Evolutionary conservation across 352 stramenopile genomes (phyloP).

Genomic region (Phytopythium mirpurense): DNA sequence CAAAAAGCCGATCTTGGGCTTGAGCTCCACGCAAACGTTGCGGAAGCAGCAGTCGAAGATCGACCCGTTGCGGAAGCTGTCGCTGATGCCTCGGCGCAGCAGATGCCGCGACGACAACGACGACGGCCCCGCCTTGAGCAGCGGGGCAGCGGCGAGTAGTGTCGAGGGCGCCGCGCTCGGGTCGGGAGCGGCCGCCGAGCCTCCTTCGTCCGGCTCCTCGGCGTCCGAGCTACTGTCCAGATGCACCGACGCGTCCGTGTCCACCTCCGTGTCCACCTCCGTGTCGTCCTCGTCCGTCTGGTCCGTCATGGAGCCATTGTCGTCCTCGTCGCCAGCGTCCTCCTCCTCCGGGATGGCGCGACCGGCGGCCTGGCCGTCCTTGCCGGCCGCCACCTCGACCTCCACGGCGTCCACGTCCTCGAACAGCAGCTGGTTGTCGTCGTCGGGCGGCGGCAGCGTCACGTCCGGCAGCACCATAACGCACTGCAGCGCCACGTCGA

Average conservation of each 20-base stretch:
- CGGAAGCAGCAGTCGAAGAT: constrained; percentile 84
- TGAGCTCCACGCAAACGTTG: constrained; percentile 85
- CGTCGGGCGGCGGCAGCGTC: constrained; percentile 52
- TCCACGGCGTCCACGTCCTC: constrained; percentile 23
- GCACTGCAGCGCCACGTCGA: constrained; percentile 63
- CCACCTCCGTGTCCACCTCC: constrained; percentile 11
- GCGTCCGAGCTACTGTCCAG: constrained; percentile 25
- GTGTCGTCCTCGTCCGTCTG: constrained; percentile 27
- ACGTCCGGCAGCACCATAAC: constrained; percentile 82
- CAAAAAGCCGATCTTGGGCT: constrained; percentile 84
- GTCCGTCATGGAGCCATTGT: constrained; percentile 20
- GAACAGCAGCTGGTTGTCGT: constrained; percentile 31
- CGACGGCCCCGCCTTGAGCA: not conserved
- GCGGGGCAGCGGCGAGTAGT: not conserved
- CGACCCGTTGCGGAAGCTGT: constrained; percentile 37
- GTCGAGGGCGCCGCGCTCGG: not conserved
- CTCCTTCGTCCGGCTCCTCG: constrained; percentile 16
- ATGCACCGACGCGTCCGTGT: too few species aligned
- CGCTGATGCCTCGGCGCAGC: constrained; percentile 5
- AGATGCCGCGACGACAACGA: constrained; percentile 1
- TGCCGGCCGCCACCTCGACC: constrained; percentile 17
- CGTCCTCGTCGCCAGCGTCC: constrained; percentile 14
- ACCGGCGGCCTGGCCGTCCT: not conserved
- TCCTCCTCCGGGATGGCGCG: constrained; percentile 12
- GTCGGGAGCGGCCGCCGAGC: not conserved